phyloP scores from a whole-genome alignment of 345 rosid species.

The Salix dunnii region DNA sequence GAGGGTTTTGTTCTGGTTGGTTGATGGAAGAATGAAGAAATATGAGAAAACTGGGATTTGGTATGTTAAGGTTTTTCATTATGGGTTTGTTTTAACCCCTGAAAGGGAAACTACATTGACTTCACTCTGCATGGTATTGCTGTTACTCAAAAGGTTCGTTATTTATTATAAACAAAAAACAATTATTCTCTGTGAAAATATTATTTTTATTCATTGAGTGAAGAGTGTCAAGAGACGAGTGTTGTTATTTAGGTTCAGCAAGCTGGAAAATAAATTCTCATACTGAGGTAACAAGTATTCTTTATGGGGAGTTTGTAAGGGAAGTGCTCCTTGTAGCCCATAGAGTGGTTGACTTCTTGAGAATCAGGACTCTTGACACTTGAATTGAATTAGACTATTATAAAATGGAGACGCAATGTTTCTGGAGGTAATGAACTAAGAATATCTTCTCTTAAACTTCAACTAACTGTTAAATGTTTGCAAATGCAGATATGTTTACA shows the following conservation, averaged over 20 bases:
- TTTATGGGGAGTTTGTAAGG: neutral
- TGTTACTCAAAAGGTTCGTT: neutral
- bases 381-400: neutral
- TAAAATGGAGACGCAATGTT: neutral
- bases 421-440: neutral
- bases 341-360: neutral
- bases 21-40: conserved; percentile 5
- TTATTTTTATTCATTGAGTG: neutral
- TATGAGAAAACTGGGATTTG: neutral
- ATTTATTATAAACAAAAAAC: neutral
- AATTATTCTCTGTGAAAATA: neutral
- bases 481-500: conserved; percentile 67
- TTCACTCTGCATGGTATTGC: neutral
- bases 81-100: neutral
- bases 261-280: neutral
- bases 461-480: conserved; percentile 10
- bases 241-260: neutral
- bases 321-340: neutral
- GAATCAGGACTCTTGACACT: neutral
- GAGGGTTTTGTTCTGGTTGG: conserved; percentile 2
- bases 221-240: conserved; percentile 1
- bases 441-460: neutral
- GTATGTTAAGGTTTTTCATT: neutral
- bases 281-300: neutral
- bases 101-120: neutral